These are phyloP conservation scores for Omphalea diandra DNA, from an alignment of 441 rosid genomes.

Conservation along the genomic window DNA sequence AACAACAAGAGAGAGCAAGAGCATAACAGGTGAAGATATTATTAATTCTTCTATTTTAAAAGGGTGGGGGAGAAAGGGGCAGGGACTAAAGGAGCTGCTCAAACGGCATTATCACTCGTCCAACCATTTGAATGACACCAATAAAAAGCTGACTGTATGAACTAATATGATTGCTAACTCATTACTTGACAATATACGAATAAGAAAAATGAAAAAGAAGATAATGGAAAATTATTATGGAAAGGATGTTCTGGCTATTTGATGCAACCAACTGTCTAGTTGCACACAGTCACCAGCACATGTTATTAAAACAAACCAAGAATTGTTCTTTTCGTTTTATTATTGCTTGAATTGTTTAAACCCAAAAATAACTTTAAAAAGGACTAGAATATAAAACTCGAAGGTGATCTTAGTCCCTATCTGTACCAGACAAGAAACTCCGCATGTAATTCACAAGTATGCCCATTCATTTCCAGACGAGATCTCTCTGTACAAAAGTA, in stretches of 20 bases:
- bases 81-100: neutral
- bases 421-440: neutral
- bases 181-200: neutral
- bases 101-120: neutral
- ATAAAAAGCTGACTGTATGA: neutral
- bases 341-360: neutral
- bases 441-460: neutral
- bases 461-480: neutral
- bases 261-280: neutral
- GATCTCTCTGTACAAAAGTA: neutral
- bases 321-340: neutral
- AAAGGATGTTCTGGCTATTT: neutral
- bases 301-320: neutral
- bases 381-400: neutral
- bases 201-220: neutral
- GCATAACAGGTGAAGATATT: neutral
- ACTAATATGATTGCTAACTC: neutral
- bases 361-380: neutral
- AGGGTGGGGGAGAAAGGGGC: neutral
- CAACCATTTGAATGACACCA: neutral
- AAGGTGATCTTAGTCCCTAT: neutral
- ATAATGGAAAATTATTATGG: neutral
- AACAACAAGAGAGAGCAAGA: too few species aligned
- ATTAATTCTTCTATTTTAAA: neutral
- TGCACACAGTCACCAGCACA: neutral